Conservation (phyloP, 2,329 filamentous ascomycete species). For the Ophiostoma sp. region DNA sequence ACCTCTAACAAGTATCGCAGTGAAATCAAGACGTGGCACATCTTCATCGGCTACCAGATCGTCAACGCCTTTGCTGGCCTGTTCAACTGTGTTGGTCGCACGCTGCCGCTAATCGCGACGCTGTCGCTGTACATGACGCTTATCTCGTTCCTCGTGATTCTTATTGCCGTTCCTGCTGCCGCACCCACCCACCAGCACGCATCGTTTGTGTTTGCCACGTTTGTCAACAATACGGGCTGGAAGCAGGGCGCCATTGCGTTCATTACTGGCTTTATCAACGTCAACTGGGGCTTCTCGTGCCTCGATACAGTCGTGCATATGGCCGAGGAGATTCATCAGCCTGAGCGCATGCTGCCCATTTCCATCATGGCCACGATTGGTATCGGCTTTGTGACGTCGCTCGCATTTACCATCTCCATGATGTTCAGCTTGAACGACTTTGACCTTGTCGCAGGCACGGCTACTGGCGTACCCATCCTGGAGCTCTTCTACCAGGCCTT, state of each 20-base stretch:
- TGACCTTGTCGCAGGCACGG: constrained; percentile 25
- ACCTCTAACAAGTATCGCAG: constrained; percentile 36
- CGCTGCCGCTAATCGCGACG: constrained; percentile 46
- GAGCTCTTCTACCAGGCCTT: constrained; percentile 50
- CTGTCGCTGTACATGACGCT: constrained; percentile 35
- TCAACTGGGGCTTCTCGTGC: constrained; percentile 34
- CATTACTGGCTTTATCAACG: constrained; percentile 40
- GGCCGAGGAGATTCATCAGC: constrained; percentile 37
- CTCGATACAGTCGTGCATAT: constrained; percentile 34
- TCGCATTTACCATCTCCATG: constrained; percentile 29
- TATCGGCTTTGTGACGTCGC: constrained; percentile 20
- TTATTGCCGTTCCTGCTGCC: constrained; percentile 26
- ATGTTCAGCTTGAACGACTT: constrained; percentile 33
- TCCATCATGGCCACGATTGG: constrained; percentile 34
- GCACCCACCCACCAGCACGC: constrained; percentile 23
- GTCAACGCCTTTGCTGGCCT: constrained; percentile 41
- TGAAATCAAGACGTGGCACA: constrained; percentile 37
- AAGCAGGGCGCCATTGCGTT: constrained; percentile 40
- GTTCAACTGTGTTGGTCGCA: constrained; percentile 32
- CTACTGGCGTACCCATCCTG: constrained; percentile 41
- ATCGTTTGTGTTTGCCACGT: constrained; percentile 39
- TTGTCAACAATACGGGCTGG: constrained; percentile 46
- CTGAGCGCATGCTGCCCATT: constrained; percentile 32
- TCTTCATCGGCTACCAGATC: constrained; percentile 41
- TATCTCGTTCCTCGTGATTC: constrained; percentile 24